phyloP scores from a whole-genome alignment of 2,329 filamentous ascomycete species.

The Penicillium aurantiogriseum region DNA sequence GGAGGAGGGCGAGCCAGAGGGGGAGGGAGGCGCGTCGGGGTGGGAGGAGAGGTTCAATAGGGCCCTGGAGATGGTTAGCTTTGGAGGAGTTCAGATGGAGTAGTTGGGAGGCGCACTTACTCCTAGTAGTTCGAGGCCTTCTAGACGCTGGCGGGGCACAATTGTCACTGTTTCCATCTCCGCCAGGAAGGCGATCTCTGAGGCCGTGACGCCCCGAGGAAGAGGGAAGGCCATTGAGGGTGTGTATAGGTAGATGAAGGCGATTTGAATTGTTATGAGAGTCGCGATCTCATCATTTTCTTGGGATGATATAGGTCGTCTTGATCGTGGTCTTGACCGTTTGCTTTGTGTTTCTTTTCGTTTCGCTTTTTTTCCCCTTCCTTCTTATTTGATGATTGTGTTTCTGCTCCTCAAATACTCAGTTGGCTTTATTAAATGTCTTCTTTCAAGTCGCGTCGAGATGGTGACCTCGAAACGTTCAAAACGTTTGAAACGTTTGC shows the following conservation, averaged over 20 bases:
- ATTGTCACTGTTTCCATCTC: slow-evolving; percentile 97
- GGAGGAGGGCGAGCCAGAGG: slow-evolving; percentile 89
- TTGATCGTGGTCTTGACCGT: not conserved
- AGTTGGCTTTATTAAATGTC: not conserved
- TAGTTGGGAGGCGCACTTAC: slow-evolving; percentile 51
- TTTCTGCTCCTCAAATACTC: not conserved
- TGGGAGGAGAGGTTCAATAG: slow-evolving; percentile 72
- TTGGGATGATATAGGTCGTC: not conserved
- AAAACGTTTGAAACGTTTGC: slow-evolving; percentile 37
- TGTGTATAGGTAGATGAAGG: not conserved
- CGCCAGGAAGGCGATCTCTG: slow-evolving; percentile 89
- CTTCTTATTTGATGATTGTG: not conserved
- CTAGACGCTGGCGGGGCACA: slow-evolving; percentile 84
- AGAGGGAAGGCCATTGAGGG: slow-evolving; percentile 59
- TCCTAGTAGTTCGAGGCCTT: slow-evolving; percentile 77
- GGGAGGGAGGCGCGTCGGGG: slow-evolving; percentile 77
- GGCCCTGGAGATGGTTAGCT: slow-evolving; percentile 58
- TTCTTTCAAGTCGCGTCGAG: not conserved
- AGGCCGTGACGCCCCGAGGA: slow-evolving; percentile 69
- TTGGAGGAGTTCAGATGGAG: not conserved
- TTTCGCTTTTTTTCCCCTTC: not conserved
- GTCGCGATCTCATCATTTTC: not conserved
- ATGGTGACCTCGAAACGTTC: not conserved
- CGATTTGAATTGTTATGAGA: not conserved
- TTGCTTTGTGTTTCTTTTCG: not conserved